These are phyloP conservation scores for Dictyophora rubrovolvata DNA, from an alignment of 768 basidiomycete species.

Conservation along the genomic window DNA sequence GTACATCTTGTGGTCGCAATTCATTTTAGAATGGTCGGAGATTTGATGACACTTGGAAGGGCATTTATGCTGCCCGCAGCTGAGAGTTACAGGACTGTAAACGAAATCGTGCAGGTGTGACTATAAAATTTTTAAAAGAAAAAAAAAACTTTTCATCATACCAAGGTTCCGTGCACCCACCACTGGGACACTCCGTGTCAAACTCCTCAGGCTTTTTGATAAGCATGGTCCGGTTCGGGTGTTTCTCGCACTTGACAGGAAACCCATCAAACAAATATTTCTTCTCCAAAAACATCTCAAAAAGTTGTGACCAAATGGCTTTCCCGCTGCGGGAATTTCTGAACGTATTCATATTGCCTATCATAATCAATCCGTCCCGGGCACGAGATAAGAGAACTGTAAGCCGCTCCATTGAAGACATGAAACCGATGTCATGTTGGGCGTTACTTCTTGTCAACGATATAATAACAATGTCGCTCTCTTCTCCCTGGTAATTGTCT, in stretches of 20 bases:
- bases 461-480: constrained; percentile 56
- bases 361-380: constrained; percentile 51
- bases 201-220: constrained; percentile 39
- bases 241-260: constrained; percentile 48
- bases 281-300: constrained; percentile 31
- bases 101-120: not conserved
- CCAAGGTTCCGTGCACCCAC: constrained; percentile 55
- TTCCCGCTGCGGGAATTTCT: constrained; percentile 37
- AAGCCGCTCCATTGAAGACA: constrained; percentile 57
- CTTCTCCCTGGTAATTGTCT: constrained; percentile 73
- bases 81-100: constrained; percentile 37
- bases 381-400: constrained; percentile 66
- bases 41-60: constrained; percentile 53
- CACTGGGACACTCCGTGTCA: constrained; percentile 42
- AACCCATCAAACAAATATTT: constrained; percentile 49
- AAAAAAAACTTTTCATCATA: constrained; percentile 19
- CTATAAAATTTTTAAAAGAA: not conserved
- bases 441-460: constrained; percentile 53
- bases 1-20: constrained; percentile 30
- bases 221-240: constrained; percentile 31
- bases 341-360: constrained; percentile 58
- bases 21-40: constrained; percentile 42
- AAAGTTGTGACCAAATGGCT: constrained; percentile 41
- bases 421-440: constrained; percentile 53
- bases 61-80: constrained; percentile 45